Evolutionary conservation across 371 early-diverging fungal species (phyloP).

Genomic region (Rhizomucor miehei): DNA sequence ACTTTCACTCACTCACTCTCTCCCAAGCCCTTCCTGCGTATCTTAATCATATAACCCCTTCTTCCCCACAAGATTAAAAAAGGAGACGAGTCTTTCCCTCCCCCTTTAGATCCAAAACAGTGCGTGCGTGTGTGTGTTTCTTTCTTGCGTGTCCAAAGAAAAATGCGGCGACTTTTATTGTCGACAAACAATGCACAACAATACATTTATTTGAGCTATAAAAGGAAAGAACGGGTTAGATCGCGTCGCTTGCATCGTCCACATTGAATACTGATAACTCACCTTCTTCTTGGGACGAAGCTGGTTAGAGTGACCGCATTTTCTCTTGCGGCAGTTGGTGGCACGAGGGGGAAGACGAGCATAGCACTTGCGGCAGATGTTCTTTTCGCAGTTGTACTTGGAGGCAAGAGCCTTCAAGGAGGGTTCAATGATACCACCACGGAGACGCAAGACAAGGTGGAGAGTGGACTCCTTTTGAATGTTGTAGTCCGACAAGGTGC

Average conservation of each 20-base stretch:
- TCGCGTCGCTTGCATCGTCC: not conserved
- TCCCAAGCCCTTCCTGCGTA: slow-evolving; percentile 1
- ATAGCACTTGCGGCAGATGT: slow-evolving; percentile 99
- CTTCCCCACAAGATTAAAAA: not conserved
- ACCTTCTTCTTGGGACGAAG: slow-evolving; percentile 97
- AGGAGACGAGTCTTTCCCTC: not conserved
- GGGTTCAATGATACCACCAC: slow-evolving; percentile 97
- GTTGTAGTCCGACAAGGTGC: slow-evolving; percentile 86
- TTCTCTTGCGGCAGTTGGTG: slow-evolving; percentile 99
- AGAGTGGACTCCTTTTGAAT: slow-evolving; percentile 98
- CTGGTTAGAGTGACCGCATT: slow-evolving; percentile 99
- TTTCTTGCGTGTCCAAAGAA: not conserved
- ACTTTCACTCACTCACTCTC: not conserved
- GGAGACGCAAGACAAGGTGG: slow-evolving; percentile 97
- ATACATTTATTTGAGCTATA: slow-evolving; percentile 38
- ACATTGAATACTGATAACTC: not conserved
- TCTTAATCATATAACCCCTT: slow-evolving; percentile 1
- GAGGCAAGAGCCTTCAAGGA: slow-evolving; percentile 96
- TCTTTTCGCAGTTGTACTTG: slow-evolving; percentile 99
- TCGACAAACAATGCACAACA: slow-evolving; percentile 3
- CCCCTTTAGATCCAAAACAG: slow-evolving; percentile 7
- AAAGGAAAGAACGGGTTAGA: not conserved
- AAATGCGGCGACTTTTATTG: slow-evolving; percentile 5
- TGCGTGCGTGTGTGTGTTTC: too few relatives aligned
- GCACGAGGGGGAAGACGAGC: slow-evolving; percentile 99